Percentiles rank a stretch among this genome's conserved stretches.
These are phyloP conservation scores for Spathaspora girioi DNA, from an alignment of 805 yeast genomes.

Conservation along the genomic window DNA sequence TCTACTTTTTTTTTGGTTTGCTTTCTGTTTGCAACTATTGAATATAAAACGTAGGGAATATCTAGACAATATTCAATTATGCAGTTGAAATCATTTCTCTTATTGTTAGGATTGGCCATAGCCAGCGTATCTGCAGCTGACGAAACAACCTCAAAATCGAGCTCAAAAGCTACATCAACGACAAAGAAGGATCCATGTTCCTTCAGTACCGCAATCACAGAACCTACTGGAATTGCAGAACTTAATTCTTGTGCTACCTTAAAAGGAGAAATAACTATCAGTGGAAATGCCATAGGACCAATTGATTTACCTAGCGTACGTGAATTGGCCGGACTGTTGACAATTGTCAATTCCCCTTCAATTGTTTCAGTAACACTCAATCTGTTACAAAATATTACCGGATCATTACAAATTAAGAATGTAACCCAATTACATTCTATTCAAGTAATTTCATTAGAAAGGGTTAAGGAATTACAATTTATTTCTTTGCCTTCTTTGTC, in stretches of 20 bases:
- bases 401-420: constrained; percentile 32
- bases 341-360: constrained; percentile 37
- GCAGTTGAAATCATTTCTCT: constrained; percentile 6
- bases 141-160: neutral
- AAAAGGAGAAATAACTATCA: constrained; percentile 35
- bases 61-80: constrained; percentile 3
- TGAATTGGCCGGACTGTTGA: constrained; percentile 27
- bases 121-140: constrained; percentile 1
- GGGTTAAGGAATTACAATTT: constrained; percentile 28
- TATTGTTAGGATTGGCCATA: neutral
- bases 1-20: neutral
- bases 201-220: constrained; percentile 34
- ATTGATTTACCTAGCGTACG: constrained; percentile 27
- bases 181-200: constrained; percentile 25
- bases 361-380: constrained; percentile 28
- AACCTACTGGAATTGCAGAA: constrained; percentile 29
- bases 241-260: constrained; percentile 40
- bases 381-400: constrained; percentile 28
- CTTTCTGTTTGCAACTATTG: neutral
- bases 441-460: constrained; percentile 29
- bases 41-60: neutral
- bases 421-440: constrained; percentile 36
- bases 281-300: constrained; percentile 28
- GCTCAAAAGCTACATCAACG: neutral
- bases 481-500: constrained; percentile 42